Conservation (phyloP, 495 filamentous ascomycete species). For the Bathelium albidoporum region DNA sequence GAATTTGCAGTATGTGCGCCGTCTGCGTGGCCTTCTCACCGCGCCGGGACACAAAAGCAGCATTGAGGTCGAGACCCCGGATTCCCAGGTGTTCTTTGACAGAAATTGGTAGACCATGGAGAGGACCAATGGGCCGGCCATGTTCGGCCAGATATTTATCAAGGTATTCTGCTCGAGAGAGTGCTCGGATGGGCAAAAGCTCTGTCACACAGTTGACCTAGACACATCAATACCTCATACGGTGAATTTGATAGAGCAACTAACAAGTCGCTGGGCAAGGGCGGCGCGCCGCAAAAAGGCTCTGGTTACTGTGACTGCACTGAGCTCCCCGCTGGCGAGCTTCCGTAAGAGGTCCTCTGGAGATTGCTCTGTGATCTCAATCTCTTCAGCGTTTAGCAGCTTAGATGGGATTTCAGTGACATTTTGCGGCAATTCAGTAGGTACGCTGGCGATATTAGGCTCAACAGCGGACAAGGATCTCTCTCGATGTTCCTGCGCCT, state of each 20-base stretch:
- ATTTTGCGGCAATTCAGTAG: constrained; percentile 32
- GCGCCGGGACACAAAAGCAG: constrained; percentile 39
- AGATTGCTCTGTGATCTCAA: constrained; percentile 41
- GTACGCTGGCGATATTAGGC: constrained; percentile 28
- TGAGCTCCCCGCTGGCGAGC: constrained; percentile 37
- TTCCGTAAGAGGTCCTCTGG: constrained; percentile 34
- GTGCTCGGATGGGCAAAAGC: constrained; percentile 42
- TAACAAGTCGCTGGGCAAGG: constrained; percentile 46
- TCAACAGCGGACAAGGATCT: constrained; percentile 33
- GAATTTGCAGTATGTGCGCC: constrained; percentile 37
- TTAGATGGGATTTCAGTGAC: constrained; percentile 34
- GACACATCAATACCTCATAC: not conserved
- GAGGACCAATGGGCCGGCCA: constrained; percentile 42
- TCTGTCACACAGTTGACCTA: constrained; percentile 52
- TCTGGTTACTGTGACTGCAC: constrained; percentile 38
- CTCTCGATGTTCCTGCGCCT: constrained; percentile 37
- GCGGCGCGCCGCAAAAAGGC: constrained; percentile 52
- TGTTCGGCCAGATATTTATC: constrained; percentile 26
- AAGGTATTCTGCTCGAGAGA: constrained; percentile 26
- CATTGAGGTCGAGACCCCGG: constrained; percentile 42
- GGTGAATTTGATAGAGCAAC: not conserved
- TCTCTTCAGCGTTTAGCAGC: constrained; percentile 38
- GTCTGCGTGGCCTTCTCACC: constrained; percentile 32
- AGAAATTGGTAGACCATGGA: constrained; percentile 59
- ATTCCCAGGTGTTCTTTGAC: constrained; percentile 58